Evolutionary conservation across 306 rosid species (phyloP), one percentile per base, ranked within the genome.

Genomic region (Rubus parviflorus): DNA sequence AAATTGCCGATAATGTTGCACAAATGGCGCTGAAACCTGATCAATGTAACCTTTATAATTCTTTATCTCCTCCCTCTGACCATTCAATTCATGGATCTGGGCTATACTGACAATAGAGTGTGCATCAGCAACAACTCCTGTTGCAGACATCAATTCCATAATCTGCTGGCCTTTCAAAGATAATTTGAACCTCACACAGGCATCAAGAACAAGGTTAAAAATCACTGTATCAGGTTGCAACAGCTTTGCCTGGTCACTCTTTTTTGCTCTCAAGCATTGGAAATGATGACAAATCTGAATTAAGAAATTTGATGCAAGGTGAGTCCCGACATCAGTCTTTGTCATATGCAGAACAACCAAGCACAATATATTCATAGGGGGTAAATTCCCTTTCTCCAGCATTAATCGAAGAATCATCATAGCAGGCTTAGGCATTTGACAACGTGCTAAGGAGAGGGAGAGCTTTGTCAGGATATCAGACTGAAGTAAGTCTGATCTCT

Each of bases 141-240:
- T 75, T 77, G 42, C 80, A 0, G 95, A 45, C 93, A 94, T 90
- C 71, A 89, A 82, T 41, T 92, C 97, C 73, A 88, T 73, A 1
- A 91, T 57, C 69, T 74, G 68, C 70, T 87, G 80, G 11, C 94
- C 97, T 81, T 88, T 92, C 81, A 92, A 77, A 76, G 86, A 83
- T 57, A 87, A 82, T 45, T 86, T 86, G 75, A 90, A 92, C 86
- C 86, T 80, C 81, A 84, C 97, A 75, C 98, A 94, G 61, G 95
- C 92, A 82, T 89, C 90, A 75, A 92, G 97, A 54, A 90, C 87
- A 65, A 94, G 89, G 85, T 88, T 92, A 87, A 92, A 90, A 49
- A 92, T 74, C 89, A 82, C 56, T 5, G 93, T 84, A 78, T 85
- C 91, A 0, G 84, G 90, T 80, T 86, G 87, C 56, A 88, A 63